Base-by-base conservation (phyloP, 2,329 filamentous ascomycete genomes). In the Chrysosporium keratinophilum region DNA sequence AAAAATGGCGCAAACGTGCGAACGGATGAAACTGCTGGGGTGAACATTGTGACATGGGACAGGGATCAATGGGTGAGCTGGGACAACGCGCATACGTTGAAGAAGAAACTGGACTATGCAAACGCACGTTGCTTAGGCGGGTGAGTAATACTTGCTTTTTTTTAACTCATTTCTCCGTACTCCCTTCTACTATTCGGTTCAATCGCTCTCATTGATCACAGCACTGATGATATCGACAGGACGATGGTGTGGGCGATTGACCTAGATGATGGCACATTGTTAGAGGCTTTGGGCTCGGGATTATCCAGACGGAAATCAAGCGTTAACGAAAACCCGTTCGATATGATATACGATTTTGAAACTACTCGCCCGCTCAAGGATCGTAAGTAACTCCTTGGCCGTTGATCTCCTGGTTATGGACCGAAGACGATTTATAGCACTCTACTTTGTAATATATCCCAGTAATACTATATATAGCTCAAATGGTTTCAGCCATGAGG, bases 71-170 rank as follows among this genome's bases (percentile, higher is more conserved):
- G 65, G 65, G 58, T 65, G 5, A 57, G 56, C 0, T 67, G 60
- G 37, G 65, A 68, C 51, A 69, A 74, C 54, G 52, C 41, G 0
- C 56, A 66, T 3, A 74, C 71, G 2, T 60, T 68, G 14, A 59
- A 63, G 44, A 50, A 60, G 31, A 72, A 71, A 54, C 55, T 61
- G 0, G 61, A 67, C 5, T 69, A 54, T 15, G 68, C 68, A 1
- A 67, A 65, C 35, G 50, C 1, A 42, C 55, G 23, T 7, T 28
- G 23, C 23, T 28, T 72, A 1, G 63, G 64, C 1, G 70, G 70
- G 45, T 53, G 34, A 47, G 42, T 47, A n/a, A n/a, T n/a, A n/a
- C 7, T 28, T 28, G 23, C 7, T 7, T 12, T 47, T 1, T 19
- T 44, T 23, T 28, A 3, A 7, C n/a, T 20, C n/a, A 3, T 3